phyloP scores from a whole-genome alignment of 495 filamentous ascomycete species.

The Daldinia loculata region DNA sequence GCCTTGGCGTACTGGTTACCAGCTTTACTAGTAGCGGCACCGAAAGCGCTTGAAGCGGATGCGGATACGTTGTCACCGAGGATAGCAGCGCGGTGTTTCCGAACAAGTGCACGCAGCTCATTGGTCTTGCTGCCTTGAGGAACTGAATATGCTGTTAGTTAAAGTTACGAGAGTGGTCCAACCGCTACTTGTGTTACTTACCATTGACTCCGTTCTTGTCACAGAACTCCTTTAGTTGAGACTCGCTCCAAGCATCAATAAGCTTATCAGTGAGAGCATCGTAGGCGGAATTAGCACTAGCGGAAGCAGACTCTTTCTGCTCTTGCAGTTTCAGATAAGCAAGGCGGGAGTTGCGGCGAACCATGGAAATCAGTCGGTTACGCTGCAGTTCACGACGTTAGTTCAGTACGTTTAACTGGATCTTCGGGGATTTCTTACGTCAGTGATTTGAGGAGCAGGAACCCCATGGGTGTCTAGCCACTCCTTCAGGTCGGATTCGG shows the following conservation, averaged over 20 bases:
- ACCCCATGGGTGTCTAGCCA: conserved; percentile 92
- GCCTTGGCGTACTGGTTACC: conserved; percentile 80
- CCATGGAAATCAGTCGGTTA: conserved; percentile 85
- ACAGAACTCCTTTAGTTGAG: conserved; percentile 87
- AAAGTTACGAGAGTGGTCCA: neutral
- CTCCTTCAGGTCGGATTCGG: conserved; percentile 64
- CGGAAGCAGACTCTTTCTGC: conserved; percentile 66
- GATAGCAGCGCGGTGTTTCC: conserved; percentile 83
- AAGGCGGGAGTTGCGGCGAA: conserved; percentile 89
- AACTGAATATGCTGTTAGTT: conserved; percentile 71
- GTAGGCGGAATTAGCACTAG: conserved; percentile 73
- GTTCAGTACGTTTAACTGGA: neutral
- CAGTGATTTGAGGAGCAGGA: conserved; percentile 85
- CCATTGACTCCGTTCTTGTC: conserved; percentile 81
- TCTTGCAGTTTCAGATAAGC: conserved; percentile 71
- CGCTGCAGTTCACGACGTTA: conserved; percentile 53
- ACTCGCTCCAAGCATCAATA: conserved; percentile 90
- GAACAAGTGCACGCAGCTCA: conserved; percentile 88
- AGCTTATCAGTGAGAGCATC: conserved; percentile 79
- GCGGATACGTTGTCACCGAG: conserved; percentile 70
- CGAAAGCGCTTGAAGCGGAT: conserved; percentile 71
- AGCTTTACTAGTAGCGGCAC: conserved; percentile 84
- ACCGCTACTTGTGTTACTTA: conserved; percentile 28
- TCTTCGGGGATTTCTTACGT: conserved; percentile 42
- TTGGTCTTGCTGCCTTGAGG: conserved; percentile 91